Evolutionary conservation across 495 filamentous ascomycete species (phyloP).

Genomic region (Apiosordaria backusii): DNA sequence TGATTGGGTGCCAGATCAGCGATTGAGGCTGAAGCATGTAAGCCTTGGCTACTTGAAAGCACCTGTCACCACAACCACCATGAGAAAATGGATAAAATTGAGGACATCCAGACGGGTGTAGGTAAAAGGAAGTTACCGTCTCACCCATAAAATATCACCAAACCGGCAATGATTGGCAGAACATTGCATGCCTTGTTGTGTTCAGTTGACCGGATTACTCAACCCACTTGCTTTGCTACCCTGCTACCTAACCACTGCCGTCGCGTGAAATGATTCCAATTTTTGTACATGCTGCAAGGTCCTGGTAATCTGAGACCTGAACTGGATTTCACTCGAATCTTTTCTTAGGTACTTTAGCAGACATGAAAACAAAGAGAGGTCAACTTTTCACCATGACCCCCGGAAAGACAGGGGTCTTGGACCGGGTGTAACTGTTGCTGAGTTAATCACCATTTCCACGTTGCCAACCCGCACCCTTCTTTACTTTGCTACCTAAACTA

Average conservation of each 20-base stretch:
- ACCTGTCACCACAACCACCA: not conserved
- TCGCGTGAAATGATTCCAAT: not conserved
- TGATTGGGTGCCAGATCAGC: not conserved
- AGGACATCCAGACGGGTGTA: not conserved
- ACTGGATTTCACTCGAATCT: not conserved
- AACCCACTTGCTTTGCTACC: not conserved
- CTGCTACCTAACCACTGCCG: no score
- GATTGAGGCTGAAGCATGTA: not conserved
- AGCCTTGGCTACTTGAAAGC: not conserved
- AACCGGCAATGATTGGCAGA: not conserved
- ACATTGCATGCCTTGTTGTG: not conserved
- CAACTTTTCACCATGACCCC: not conserved
- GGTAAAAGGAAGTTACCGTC: not conserved
- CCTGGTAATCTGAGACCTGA: not conserved
- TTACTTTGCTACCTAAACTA: not conserved
- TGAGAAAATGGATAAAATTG: not conserved
- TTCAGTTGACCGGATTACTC: not conserved
- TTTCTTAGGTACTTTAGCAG: not conserved
- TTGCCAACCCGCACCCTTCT: not conserved
- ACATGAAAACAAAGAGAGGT: not conserved
- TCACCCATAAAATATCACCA: not conserved
- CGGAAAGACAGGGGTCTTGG: not conserved
- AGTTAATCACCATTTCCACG: slow-evolving; percentile 9
- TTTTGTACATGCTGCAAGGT: not conserved
- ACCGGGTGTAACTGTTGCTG: slow-evolving; percentile 7